Evolutionary conservation across 768 basidiomycete genomes (phyloP).

Genomic region (Psilocybe cyanescens): DNA sequence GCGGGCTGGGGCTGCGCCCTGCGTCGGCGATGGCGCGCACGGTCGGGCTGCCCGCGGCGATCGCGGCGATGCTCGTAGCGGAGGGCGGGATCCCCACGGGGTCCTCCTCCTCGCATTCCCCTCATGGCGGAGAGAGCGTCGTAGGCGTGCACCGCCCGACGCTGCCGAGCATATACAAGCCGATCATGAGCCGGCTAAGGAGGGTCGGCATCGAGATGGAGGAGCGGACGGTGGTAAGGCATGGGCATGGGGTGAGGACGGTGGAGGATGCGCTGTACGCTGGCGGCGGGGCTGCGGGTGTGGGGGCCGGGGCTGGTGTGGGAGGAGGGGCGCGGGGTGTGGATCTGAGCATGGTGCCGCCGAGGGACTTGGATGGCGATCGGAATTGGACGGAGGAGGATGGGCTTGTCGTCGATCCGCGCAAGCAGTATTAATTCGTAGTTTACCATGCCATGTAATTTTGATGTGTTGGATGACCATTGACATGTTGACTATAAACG

Average conservation of each 20-base stretch:
- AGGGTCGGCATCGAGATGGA: slow-evolving; percentile 55
- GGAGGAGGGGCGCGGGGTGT: neutral
- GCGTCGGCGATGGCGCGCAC: slow-evolving; percentile 90
- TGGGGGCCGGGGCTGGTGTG: neutral
- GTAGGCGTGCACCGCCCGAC: slow-evolving; percentile 76
- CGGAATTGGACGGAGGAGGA: slow-evolving; percentile 20
- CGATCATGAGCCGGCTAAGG: slow-evolving; percentile 65
- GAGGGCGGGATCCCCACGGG: slow-evolving; percentile 50
- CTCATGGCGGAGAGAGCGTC: slow-evolving; percentile 12
- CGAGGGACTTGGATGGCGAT: slow-evolving; percentile 21
- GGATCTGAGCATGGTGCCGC: neutral
- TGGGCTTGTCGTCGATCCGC: slow-evolving; percentile 9
- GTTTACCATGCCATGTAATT: neutral
- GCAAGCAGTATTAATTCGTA: neutral
- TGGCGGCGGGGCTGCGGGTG: slow-evolving; percentile 3
- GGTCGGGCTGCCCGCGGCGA: slow-evolving; percentile 87
- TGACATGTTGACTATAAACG: too few relatives aligned
- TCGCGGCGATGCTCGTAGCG: slow-evolving; percentile 73
- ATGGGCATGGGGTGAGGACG: neutral
- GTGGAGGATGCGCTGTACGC: slow-evolving; percentile 14
- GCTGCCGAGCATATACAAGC: slow-evolving; percentile 58
- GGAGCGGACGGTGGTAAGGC: slow-evolving; percentile 25
- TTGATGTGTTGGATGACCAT: neutral
- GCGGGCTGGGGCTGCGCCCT: slow-evolving; percentile 15
- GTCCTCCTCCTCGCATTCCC: neutral